Evolutionary conservation across 2,329 filamentous ascomycete species (phyloP).

Genomic region (Alternaria angustiovoidea): DNA sequence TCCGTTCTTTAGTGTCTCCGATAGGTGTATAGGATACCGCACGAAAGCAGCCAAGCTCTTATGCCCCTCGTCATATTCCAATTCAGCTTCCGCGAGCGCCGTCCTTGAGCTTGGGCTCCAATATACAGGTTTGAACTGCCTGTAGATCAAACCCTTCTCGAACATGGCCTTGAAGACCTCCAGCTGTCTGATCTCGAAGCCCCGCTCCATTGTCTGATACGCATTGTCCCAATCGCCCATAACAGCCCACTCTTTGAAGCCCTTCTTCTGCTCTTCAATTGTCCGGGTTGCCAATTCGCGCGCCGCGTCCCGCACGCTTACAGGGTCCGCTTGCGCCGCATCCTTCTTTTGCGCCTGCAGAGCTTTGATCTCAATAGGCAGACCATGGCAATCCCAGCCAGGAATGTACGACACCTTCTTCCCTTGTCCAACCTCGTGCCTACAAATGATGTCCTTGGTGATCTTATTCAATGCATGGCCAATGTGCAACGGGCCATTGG

Average conservation of each 20-base stretch:
- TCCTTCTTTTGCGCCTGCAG: slow-evolving; percentile 66
- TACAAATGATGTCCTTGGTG: slow-evolving; percentile 90
- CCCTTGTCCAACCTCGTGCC: slow-evolving; percentile 80
- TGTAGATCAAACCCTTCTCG: slow-evolving; percentile 73
- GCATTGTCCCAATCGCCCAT: slow-evolving; percentile 82
- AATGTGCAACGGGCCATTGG: slow-evolving; percentile 89
- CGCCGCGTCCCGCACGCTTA: slow-evolving; percentile 71
- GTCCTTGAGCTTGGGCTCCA: slow-evolving; percentile 84
- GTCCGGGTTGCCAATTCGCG: slow-evolving; percentile 72
- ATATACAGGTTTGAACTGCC: slow-evolving; percentile 83
- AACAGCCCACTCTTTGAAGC: slow-evolving; percentile 76
- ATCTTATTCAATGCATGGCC: slow-evolving; percentile 98
- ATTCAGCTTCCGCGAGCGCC: slow-evolving; percentile 82
- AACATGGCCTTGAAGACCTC: slow-evolving; percentile 79
- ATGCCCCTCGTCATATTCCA: slow-evolving; percentile 83
- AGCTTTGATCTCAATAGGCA: slow-evolving; percentile 97
- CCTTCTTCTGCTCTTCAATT: slow-evolving; percentile 74
- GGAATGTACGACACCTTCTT: slow-evolving; percentile 82
- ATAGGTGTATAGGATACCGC: slow-evolving; percentile 71
- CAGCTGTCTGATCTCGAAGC: slow-evolving; percentile 78
- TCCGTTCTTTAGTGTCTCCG: slow-evolving; percentile 53
- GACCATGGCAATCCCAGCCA: slow-evolving; percentile 97
- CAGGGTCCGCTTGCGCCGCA: slow-evolving; percentile 49
- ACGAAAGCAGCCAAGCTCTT: slow-evolving; percentile 78
- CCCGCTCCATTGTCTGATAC: slow-evolving; percentile 81